Evolutionary conservation across 106 monocot genomes (phyloP).

Genomic region (Dactylorhiza incarnata): DNA sequence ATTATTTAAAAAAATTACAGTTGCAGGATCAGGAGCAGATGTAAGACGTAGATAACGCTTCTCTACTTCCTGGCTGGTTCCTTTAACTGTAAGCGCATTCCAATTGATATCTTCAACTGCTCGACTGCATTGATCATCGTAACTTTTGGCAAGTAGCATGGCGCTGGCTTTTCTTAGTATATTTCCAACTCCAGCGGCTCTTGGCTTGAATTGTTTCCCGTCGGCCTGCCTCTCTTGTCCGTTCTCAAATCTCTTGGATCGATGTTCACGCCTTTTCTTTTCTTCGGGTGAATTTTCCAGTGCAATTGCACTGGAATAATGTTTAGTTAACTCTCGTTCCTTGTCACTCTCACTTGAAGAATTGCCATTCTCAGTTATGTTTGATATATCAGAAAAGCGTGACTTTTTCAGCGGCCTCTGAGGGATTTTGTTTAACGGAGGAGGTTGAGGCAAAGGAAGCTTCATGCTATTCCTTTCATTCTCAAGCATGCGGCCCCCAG

Average conservation of each 20-base stretch:
- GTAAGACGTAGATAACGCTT: slow-evolving; percentile 94
- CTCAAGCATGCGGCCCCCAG: slow-evolving; percentile 15
- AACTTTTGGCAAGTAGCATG: slow-evolving; percentile 39
- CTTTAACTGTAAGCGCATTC: slow-evolving; percentile 92
- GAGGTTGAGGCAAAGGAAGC: slow-evolving; percentile 40
- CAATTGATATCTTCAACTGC: slow-evolving; percentile 98
- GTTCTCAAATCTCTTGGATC: slow-evolving; percentile 87
- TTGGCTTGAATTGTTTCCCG: slow-evolving; percentile 20
- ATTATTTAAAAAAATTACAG: slow-evolving; percentile 30
- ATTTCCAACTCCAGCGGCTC: slow-evolving; percentile 40
- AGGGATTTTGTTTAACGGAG: slow-evolving; percentile 21
- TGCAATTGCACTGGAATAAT: slow-evolving; percentile 64
- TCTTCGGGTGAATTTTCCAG: slow-evolving; percentile 84
- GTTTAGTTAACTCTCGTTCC: slow-evolving; percentile 67
- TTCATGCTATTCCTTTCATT: slow-evolving; percentile 37
- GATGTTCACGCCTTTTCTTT: slow-evolving; percentile 77
- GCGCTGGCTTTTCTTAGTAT: slow-evolving; percentile 46
- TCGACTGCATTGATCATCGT: slow-evolving; percentile 38
- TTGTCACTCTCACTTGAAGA: slow-evolving; percentile 83
- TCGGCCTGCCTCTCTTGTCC: slow-evolving; percentile 33
- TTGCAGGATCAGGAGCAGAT: slow-evolving; percentile 88
- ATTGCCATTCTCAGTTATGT: slow-evolving; percentile 36
- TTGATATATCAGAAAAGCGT: slow-evolving; percentile 21
- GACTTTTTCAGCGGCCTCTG: slow-evolving; percentile 56
- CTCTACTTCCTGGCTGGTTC: slow-evolving; percentile 93